Evolutionary conservation across 2,329 filamentous ascomycete genomes (phyloP).

Genomic region (Rutstroemia sp.): DNA sequence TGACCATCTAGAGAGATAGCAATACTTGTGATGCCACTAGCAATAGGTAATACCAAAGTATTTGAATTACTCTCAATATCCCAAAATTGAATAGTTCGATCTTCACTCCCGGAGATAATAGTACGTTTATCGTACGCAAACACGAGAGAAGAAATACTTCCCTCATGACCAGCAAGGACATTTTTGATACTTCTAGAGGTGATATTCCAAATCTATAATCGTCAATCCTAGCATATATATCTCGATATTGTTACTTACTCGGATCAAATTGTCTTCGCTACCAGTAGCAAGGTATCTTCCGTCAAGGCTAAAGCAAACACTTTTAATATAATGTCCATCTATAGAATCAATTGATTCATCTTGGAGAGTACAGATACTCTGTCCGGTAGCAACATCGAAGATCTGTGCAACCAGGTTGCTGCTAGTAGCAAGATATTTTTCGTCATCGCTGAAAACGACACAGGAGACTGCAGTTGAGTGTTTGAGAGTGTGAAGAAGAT

Average conservation of each 20-base stretch:
- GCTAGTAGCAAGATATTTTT: slow-evolving; percentile 91
- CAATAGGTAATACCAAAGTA: slow-evolving; percentile 79
- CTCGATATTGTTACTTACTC: slow-evolving; percentile 49
- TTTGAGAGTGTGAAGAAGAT: slow-evolving; percentile 83
- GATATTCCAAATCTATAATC: slow-evolving; percentile 84
- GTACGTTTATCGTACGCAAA: slow-evolving; percentile 89
- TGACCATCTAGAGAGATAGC: slow-evolving; percentile 94
- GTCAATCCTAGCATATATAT: slow-evolving; percentile 7
- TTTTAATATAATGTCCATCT: slow-evolving; percentile 92
- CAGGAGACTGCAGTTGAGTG: slow-evolving; percentile 98
- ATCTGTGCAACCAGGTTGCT: slow-evolving; percentile 98
- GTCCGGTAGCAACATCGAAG: slow-evolving; percentile 82
- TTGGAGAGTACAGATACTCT: slow-evolving; percentile 83
- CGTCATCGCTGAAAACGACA: slow-evolving; percentile 91
- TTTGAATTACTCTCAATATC: slow-evolving; percentile 82
- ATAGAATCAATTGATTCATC: slow-evolving; percentile 81
- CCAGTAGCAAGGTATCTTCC: slow-evolving; percentile 90
- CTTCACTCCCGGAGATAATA: slow-evolving; percentile 91
- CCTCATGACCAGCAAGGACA: slow-evolving; percentile 92
- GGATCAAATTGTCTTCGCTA: slow-evolving; percentile 94
- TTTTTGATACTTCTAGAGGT: slow-evolving; percentile 74
- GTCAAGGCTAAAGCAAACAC: slow-evolving; percentile 97
- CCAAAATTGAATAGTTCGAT: slow-evolving; percentile 95
- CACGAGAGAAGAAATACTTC: slow-evolving; percentile 95
- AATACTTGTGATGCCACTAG: slow-evolving; percentile 94